These are phyloP conservation scores for Tribonema minus DNA, from an alignment of 108 stramenopile species.

Conservation along the genomic window DNA sequence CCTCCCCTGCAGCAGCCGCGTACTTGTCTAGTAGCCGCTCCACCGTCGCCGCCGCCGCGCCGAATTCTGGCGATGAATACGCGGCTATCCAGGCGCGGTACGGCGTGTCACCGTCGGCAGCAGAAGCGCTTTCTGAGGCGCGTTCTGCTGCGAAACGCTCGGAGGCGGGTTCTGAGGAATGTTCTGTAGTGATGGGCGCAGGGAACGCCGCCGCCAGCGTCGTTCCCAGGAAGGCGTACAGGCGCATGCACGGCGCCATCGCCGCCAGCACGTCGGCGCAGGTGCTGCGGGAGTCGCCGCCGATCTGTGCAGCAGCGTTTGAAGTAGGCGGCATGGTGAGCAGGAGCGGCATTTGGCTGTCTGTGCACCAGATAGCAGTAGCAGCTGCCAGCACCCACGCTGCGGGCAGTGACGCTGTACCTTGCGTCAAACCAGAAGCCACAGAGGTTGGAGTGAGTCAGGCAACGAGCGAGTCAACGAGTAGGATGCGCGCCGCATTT, in stretches of 20 bases:
- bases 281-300: background rate
- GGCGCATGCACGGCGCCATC: slow-evolving; percentile 50
- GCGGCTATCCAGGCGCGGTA: slow-evolving; percentile 38
- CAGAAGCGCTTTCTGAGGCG: background rate
- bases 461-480: too few relatives aligned
- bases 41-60: slow-evolving; percentile 24
- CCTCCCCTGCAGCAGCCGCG: background rate
- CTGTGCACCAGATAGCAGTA: too few relatives aligned
- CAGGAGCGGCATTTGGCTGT: too few relatives aligned
- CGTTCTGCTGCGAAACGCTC: background rate
- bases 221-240: slow-evolving; percentile 44
- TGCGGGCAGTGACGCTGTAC: too few relatives aligned
- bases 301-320: background rate
- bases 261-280: slow-evolving; percentile 33
- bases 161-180: background rate
- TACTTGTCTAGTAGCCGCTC: slow-evolving; percentile 27
- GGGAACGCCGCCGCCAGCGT: slow-evolving; percentile 2
- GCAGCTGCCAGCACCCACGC: too few relatives aligned
- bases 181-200: background rate
- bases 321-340: too few relatives aligned
- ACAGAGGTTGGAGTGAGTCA: too few relatives aligned
- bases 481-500: too few relatives aligned
- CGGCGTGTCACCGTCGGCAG: background rate
- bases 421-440: too few relatives aligned
- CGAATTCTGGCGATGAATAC: slow-evolving; percentile 29